These are phyloP conservation scores for Seiridium unicorne DNA, from an alignment of 2,329 filamentous ascomycete genomes.

Conservation along the genomic window DNA sequence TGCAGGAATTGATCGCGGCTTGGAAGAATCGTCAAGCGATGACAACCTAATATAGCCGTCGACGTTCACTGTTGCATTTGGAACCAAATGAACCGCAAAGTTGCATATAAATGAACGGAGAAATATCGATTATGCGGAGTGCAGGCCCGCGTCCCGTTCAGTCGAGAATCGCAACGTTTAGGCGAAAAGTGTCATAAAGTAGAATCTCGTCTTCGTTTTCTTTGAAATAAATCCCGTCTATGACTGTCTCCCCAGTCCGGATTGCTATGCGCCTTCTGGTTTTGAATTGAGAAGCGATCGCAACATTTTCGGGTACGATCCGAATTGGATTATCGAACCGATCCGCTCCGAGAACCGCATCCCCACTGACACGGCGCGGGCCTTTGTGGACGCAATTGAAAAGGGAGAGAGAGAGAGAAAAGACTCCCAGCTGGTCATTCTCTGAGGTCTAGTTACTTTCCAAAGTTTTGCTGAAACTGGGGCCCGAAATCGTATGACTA, in stretches of 20 bases:
- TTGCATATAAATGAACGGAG: constrained; percentile 6
- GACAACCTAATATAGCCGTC: background rate
- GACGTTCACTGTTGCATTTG: background rate
- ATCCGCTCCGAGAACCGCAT: constrained; percentile 7
- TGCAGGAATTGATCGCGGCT: background rate
- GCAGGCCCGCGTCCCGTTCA: constrained; percentile 9
- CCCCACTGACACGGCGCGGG: background rate
- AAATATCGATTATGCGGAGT: constrained; percentile 7
- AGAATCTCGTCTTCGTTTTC: background rate
- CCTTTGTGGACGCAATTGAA: background rate
- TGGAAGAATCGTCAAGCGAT: background rate
- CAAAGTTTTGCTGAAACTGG: too few relatives aligned
- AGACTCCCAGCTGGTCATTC: background rate
- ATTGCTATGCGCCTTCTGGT: background rate
- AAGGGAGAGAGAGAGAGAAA: background rate
- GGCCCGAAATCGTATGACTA: too few relatives aligned
- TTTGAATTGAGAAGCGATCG: background rate
- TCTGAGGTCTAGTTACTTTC: too few relatives aligned
- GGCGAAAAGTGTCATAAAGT: background rate
- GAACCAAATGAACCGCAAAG: background rate
- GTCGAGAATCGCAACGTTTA: background rate
- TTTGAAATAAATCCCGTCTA: background rate
- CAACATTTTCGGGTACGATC: background rate
- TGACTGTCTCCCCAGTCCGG: background rate
- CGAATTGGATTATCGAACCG: constrained; percentile 8